phyloP scores from a whole-genome alignment of 495 filamentous ascomycete genomes.

The Penicillium argentinense region DNA sequence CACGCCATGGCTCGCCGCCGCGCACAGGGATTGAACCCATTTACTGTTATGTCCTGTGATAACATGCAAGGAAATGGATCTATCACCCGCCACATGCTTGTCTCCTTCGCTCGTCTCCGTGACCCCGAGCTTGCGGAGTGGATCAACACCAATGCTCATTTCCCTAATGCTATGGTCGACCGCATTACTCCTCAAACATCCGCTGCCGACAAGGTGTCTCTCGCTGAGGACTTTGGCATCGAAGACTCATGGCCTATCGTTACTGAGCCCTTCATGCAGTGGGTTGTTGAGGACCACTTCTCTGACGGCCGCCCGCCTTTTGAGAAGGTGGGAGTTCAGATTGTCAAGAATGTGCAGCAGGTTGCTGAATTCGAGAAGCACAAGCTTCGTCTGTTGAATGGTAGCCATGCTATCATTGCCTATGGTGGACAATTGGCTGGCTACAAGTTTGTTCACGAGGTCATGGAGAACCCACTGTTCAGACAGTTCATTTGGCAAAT shows the following conservation, averaged over 20 bases:
- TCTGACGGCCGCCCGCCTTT: conserved; percentile 47
- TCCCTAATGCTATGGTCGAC: conserved; percentile 54
- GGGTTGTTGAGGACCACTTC: conserved; percentile 51
- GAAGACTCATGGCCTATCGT: conserved; percentile 49
- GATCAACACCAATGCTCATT: conserved; percentile 41
- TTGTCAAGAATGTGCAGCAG: conserved; percentile 44
- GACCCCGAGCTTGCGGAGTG: conserved; percentile 45
- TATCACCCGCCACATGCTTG: conserved; percentile 50
- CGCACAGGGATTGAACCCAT: conserved; percentile 42
- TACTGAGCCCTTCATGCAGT: conserved; percentile 52
- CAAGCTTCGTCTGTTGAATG: conserved; percentile 51
- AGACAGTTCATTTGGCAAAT: conserved; percentile 45
- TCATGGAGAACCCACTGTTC: conserved; percentile 41
- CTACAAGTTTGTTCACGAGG: conserved; percentile 49
- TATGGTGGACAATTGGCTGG: conserved; percentile 48
- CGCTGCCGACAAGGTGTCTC: conserved; percentile 33
- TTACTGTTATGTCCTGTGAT: conserved; percentile 52
- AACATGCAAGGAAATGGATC: conserved; percentile 54
- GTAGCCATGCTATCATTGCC: conserved; percentile 45
- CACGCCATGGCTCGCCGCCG: conserved; percentile 43
- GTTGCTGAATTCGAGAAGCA: conserved; percentile 52
- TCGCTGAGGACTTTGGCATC: conserved; percentile 40
- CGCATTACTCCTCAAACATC: conserved; percentile 50
- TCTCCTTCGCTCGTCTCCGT: conserved; percentile 41
- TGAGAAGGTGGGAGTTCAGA: conserved; percentile 46